Percentiles rank a stretch among this genome's conserved stretches.
phyloP scores from a whole-genome alignment of 2,329 filamentous ascomycete genomes.

The Nannizzia gypsea region DNA sequence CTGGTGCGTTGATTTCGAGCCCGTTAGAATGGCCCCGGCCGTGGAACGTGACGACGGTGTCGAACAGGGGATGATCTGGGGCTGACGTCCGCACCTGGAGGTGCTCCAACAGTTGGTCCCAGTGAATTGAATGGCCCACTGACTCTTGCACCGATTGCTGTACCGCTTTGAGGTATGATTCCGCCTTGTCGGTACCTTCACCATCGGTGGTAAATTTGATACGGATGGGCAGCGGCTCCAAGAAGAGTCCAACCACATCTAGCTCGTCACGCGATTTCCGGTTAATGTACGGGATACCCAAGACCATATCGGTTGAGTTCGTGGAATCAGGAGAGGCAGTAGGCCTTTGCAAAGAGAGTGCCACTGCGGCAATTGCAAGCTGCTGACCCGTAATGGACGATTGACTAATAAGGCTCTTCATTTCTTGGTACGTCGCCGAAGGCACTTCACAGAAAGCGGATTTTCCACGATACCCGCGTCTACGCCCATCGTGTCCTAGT shows the following conservation, averaged over 20 bases:
- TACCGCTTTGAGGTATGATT: no score
- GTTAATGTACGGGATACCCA: slow-evolving; percentile 23
- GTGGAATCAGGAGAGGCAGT: background rate
- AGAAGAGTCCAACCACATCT: slow-evolving; percentile 21
- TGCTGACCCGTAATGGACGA: slow-evolving; percentile 16
- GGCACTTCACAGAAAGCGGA: background rate
- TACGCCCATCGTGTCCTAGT: background rate
- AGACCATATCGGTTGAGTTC: slow-evolving; percentile 16
- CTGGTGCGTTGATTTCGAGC: no score
- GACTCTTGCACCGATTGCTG: no score
- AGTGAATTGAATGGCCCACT: no score
- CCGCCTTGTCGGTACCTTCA: background rate
- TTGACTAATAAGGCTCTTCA: background rate
- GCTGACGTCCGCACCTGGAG: background rate
- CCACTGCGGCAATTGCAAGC: slow-evolving; percentile 17
- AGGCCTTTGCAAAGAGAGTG: background rate
- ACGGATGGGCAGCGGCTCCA: slow-evolving; percentile 23
- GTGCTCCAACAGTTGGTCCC: no score
- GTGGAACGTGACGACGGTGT: no score
- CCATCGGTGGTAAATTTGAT: slow-evolving; percentile 1
- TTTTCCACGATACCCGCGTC: background rate
- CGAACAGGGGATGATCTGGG: no score
- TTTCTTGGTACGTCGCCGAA: background rate
- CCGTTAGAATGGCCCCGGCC: no score
- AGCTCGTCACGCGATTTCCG: slow-evolving; percentile 16